Base-by-base conservation (phyloP, 345 rosid genomes). In the Gossypium sturtianum region DNA sequence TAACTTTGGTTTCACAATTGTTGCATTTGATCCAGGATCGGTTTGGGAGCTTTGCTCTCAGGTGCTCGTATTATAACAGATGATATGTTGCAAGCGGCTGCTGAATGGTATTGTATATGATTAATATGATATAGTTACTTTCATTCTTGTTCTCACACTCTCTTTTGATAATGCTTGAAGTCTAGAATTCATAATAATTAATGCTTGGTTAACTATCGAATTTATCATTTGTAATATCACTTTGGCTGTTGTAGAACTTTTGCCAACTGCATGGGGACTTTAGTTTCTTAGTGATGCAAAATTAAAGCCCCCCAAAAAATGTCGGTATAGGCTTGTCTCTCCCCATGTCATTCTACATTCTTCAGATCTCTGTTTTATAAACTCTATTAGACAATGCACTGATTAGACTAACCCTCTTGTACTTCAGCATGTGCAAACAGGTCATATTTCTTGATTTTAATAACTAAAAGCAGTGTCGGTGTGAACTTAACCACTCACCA, bases 11-110 rank as follows among this genome's bases (percentile, higher is more conserved):
- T 43, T 76, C 64, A 57, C 15, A 23, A 69, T 25, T 71, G 44
- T 57, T 69, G 27, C 74, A 27, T 63, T 60, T 41, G 4, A 57
- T 62, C 66, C 93, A 95, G 98, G 79, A 91, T 95, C 73, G 99
- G 98, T 59, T 84, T 95, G 80, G 98, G 99, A 79, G 78, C 97
- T 67, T 92, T 93, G 38, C 74, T 93, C 48, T 86, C 94, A 2
- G 99, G 99, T 77, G 97, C 98, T 52, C 94, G 73, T 56, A 20
- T 87, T 53, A 86, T 95, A 72, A 82, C 89, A 10, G 97, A 95
- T 86, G 98, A 86, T 75, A 95, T 93, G 99, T 52, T 93, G 76
- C 97, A 81, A 75, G 88, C 93, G 74, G 98, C 99, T 78, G 78
- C 97, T n/a, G 98, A 95, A 82, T 88, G 99, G 98, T 93, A 89